Evolutionary conservation across 2,329 filamentous ascomycete species (phyloP), one percentile per base, ranked within the genome.

Genomic region (Sporothrix dimorphospora): DNA sequence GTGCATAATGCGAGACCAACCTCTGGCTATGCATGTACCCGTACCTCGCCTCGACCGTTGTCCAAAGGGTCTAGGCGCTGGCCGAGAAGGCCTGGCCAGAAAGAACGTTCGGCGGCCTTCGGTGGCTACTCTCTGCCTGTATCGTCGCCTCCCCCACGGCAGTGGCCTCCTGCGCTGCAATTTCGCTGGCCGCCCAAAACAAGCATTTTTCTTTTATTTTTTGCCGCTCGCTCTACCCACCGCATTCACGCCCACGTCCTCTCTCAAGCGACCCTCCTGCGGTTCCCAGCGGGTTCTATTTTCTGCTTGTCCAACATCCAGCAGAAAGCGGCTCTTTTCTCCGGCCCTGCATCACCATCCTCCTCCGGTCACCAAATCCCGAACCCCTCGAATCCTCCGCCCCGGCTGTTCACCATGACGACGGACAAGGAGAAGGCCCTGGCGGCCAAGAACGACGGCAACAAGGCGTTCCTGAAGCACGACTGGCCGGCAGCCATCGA

Each of bases 401-500:
- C 7, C 34, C 42, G 27, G 14, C 38, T 21, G 34, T 63, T 16
- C n/a, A 67, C 24, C 42, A 80, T 80, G 79, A 72, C 79, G 27
- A 77, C 78, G 8, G 73, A 77, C n/a, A 76, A 83, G 78, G 90
- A 92, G 80, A 89, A 92, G 81, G 95, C 95, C 69, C 88, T 90
- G 76, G 92, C 91, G 79, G 85, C 97, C 77, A 99, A 99, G 85
- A 92, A 97, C 82, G 88, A 97, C 82, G 96, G 96, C 80, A 99
- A 99, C 83, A 92, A 94, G 79, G 94, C 94, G 70, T 98, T 98
- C 83, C 89, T 90, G 72, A 86, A 90, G 42, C 94, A 97, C 78
- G 92, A 98, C 84, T 99, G 93, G 92, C 88, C 87, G 12, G 84
- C 87, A 3, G 96, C 96, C 8, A 87, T 97, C 75, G 90, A 94